Evolutionary conservation across 1,284 basidiomycete genomes (phyloP).

Genomic region (Heliocybe sulcata): DNA sequence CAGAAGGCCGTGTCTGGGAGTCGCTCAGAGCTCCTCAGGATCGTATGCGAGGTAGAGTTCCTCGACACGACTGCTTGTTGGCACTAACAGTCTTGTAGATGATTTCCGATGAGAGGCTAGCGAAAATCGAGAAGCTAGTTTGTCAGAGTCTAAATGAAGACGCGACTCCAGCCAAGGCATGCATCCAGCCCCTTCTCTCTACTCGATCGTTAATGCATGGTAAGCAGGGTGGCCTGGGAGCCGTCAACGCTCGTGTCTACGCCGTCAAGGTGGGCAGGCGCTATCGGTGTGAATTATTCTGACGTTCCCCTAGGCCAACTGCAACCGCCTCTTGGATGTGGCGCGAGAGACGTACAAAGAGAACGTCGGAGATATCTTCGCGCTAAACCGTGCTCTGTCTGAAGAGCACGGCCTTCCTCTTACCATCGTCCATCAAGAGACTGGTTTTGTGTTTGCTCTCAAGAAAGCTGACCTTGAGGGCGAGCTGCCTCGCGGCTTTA

Average conservation of each 20-base stretch:
- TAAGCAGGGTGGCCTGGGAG: constrained; percentile 56
- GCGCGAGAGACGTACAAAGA: constrained; percentile 90
- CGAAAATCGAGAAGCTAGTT: constrained; percentile 54
- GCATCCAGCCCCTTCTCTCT: constrained; percentile 6
- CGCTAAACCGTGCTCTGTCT: constrained; percentile 50
- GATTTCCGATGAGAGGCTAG: constrained; percentile 64
- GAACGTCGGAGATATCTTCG: constrained; percentile 79
- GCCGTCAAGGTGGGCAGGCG: constrained; percentile 57
- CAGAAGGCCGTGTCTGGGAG: constrained; percentile 53
- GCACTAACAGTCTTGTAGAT: constrained; percentile 33
- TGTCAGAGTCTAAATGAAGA: constrained; percentile 68
- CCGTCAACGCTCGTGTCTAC: constrained; percentile 73
- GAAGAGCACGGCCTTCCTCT: constrained; percentile 60
- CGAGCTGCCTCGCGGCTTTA: constrained; percentile 61
- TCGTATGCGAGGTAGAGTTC: constrained; percentile 48
- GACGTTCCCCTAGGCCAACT: constrained; percentile 46
- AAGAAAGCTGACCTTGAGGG: constrained; percentile 57
- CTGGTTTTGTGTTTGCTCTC: constrained; percentile 64
- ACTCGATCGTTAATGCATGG: background rate
- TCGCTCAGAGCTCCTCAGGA: constrained; percentile 50
- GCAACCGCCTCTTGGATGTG: constrained; percentile 81
- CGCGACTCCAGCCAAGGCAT: constrained; percentile 48
- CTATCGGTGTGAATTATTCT: background rate
- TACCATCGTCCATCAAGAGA: constrained; percentile 61
- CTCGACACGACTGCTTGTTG: background rate